Conservation (phyloP, 495 filamentous ascomycete species). For the Penicillium mononematosum region DNA sequence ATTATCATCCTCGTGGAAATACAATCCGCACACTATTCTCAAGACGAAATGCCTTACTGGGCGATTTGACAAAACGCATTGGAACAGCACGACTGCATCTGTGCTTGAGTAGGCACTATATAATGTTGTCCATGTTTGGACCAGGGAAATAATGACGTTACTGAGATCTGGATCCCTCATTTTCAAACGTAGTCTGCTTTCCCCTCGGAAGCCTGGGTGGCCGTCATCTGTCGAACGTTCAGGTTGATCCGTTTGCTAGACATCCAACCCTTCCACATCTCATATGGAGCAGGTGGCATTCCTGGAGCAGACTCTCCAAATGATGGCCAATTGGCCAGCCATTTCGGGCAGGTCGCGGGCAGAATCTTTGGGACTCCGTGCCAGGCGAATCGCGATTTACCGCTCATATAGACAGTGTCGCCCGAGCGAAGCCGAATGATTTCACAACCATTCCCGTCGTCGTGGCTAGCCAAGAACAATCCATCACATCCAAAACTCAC, state of each 20-base stretch:
- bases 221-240: slow-evolving; percentile 85
- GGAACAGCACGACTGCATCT: neutral
- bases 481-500: slow-evolving; percentile 86
- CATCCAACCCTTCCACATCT: slow-evolving; percentile 83
- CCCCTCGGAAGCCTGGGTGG: neutral
- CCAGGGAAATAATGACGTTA: neutral
- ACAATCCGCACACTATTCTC: neutral
- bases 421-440: slow-evolving; percentile 71
- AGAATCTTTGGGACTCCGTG: slow-evolving; percentile 87
- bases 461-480: slow-evolving; percentile 60
- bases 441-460: slow-evolving; percentile 47
- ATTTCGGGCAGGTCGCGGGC: slow-evolving; percentile 70
- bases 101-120: neutral
- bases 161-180: neutral
- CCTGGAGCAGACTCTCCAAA: slow-evolving; percentile 25
- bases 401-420: slow-evolving; percentile 79
- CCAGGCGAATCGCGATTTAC: slow-evolving; percentile 81
- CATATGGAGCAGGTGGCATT: slow-evolving; percentile 38
- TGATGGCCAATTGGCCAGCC: slow-evolving; percentile 74
- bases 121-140: neutral
- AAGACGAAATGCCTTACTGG: neutral
- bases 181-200: neutral
- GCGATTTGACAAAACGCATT: neutral
- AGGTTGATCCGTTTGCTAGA: slow-evolving; percentile 79
- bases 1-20: neutral